Base-by-base conservation (phyloP, 495 filamentous ascomycete genomes). In the Glonium stellatum region DNA sequence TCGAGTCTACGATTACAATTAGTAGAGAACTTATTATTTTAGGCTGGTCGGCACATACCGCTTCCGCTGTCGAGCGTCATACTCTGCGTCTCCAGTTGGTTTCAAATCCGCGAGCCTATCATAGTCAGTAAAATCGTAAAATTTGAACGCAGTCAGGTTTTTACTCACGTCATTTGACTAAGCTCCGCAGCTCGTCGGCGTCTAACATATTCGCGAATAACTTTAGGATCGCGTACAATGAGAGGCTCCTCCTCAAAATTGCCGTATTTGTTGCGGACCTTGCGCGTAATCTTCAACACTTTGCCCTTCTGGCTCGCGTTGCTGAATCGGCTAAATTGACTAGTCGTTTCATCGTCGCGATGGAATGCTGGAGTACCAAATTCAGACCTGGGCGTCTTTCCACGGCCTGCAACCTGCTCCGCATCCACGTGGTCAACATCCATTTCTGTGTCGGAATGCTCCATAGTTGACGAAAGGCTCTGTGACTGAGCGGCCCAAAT, bases 401-500 rank as follows among this genome's bases (percentile, higher is more conserved):
- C 23, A 67, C 69, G 23, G 63, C 47, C 44, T 27, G 19, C 22
- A 13, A 59, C 48, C 19, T 57, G 58, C 42, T 80, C 83, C 22
- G 84, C 80, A 1, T 84, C 78, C 42, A 83, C 84, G 46, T 85
- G 82, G 55, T 93, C 88, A 34, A 86, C 81, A 54, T 87, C 83
- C 25, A 78, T 78, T 18, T 86, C 83, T 11, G 74, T 67, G 55
- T 87, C 86, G 0, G 82, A 82, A 53, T 80, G 79, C 61, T 86
- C 84, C 15, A 82, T 70, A 0, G 73, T 81, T 8, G 84, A 85
- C 0, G 84, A 84, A 9, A 99, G 73, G 58, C 86, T 92, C 22
- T 80, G 77, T 67, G 86, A 87, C 71, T 99, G 93, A 46, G 86
- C 80, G 31, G 88, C 83, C 93, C 93, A 99, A 59, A 97, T 96